These are phyloP conservation scores for Plantago ovata DNA, from an alignment of 257 asterid genomes.

Conservation along the genomic window DNA sequence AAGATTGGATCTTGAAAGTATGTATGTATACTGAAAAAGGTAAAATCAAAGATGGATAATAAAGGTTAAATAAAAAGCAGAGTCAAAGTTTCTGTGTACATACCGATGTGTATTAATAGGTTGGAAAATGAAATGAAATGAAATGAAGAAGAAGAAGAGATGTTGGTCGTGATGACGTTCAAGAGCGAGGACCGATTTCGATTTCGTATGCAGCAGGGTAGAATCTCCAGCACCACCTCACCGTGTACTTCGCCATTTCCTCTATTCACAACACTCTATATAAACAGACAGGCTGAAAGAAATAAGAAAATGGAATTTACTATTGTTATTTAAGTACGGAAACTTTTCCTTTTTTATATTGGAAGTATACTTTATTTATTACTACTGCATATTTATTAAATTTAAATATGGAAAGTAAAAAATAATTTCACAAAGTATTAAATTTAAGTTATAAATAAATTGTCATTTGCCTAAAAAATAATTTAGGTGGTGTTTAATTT, in stretches of 20 bases:
- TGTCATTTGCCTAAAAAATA: too few relatives aligned
- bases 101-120: background rate
- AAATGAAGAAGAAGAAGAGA: background rate
- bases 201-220: background rate
- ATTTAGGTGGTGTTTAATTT: too few relatives aligned
- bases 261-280: background rate
- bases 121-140: background rate
- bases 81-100: slow-evolving; percentile 25
- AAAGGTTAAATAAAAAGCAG: slow-evolving; percentile 9
- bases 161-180: slow-evolving; percentile 15
- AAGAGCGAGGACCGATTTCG: slow-evolving; percentile 13
- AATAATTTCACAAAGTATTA: too few relatives aligned
- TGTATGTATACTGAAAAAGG: slow-evolving; percentile 5
- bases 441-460: too few relatives aligned
- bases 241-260: background rate
- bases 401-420: too few relatives aligned
- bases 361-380: too few relatives aligned
- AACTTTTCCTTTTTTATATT: too few relatives aligned
- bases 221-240: slow-evolving; percentile 1
- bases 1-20: slow-evolving; percentile 24
- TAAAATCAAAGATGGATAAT: too few relatives aligned
- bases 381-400: too few relatives aligned
- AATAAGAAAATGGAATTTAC: too few relatives aligned
- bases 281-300: too few relatives aligned
- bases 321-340: too few relatives aligned